Percentiles rank a stretch among this genome's conserved stretches.
phyloP scores from a whole-genome alignment of 768 basidiomycete genomes.

The Boletellus ananiceps region DNA sequence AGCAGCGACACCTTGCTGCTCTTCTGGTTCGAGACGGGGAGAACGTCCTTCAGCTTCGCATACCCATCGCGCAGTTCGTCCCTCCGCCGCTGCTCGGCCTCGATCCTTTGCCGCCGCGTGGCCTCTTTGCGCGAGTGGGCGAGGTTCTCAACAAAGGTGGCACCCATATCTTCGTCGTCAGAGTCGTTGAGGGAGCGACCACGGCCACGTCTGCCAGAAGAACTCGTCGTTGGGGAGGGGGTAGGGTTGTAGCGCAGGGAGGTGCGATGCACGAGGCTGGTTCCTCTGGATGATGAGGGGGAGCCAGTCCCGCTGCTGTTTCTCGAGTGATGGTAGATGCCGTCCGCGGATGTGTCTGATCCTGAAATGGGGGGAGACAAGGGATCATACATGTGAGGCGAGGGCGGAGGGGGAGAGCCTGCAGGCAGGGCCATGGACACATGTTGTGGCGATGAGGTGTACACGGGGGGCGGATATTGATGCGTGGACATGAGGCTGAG shows the following conservation, averaged over 20 bases:
- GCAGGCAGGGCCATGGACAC: constrained; percentile 57
- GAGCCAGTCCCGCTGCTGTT: constrained; percentile 74
- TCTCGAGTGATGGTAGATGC: constrained; percentile 67
- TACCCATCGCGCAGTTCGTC: constrained; percentile 91
- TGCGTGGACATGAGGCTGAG: constrained; percentile 65
- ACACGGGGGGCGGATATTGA: constrained; percentile 64
- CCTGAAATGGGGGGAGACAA: constrained; percentile 83
- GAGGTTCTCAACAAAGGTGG: constrained; percentile 62
- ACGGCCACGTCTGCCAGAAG: constrained; percentile 60
- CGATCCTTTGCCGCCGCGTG: constrained; percentile 77
- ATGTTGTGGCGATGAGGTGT: constrained; percentile 60
- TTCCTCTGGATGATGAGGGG: constrained; percentile 70
- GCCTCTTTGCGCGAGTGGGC: constrained; percentile 81
- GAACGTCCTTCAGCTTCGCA: constrained; percentile 79
- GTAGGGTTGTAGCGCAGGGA: constrained; percentile 73
- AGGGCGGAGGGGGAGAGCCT: constrained; percentile 69
- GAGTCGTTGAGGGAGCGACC: constrained; percentile 69
- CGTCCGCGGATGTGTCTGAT: constrained; percentile 85
- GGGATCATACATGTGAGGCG: constrained; percentile 79
- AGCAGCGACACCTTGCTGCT: constrained; percentile 86
- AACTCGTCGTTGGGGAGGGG: constrained; percentile 71
- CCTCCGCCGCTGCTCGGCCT: constrained; percentile 85
- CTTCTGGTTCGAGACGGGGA: constrained; percentile 86
- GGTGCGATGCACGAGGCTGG: constrained; percentile 71
- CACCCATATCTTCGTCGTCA: constrained; percentile 73